Evolutionary conservation across 2,329 filamentous ascomycete genomes (phyloP).

Genomic region (Exophiala calicioides): DNA sequence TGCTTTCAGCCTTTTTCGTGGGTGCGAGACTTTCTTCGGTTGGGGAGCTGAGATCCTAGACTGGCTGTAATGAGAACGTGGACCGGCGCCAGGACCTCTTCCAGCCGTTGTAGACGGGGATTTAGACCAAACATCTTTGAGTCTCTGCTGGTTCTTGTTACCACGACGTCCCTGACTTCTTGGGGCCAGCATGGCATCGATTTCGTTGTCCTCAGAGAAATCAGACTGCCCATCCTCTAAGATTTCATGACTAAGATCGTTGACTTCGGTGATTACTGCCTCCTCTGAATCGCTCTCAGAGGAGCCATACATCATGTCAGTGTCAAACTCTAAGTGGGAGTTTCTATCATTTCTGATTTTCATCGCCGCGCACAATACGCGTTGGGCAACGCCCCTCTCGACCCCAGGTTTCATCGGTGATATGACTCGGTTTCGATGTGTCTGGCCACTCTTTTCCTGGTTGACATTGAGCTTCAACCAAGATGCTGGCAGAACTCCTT

Average conservation of each 20-base stretch:
- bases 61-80: background rate
- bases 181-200: constrained; percentile 35
- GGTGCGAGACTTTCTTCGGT: constrained; percentile 6
- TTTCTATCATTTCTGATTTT: background rate
- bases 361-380: constrained; percentile 2
- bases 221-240: constrained; percentile 24
- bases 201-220: constrained; percentile 32
- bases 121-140: constrained; percentile 5
- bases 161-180: constrained; percentile 7
- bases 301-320: constrained; percentile 3
- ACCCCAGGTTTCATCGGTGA: constrained; percentile 18
- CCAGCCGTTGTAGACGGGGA: background rate
- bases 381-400: constrained; percentile 27
- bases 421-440: constrained; percentile 4
- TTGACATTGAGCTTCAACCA: constrained; percentile 34
- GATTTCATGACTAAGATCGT: constrained; percentile 1
- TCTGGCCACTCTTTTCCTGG: constrained; percentile 14
- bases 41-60: background rate
- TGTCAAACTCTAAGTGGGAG: constrained; percentile 3
- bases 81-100: background rate
- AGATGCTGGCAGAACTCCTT: constrained; percentile 53
- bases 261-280: background rate
- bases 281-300: constrained; percentile 14
- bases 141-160: constrained; percentile 19
- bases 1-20: constrained; percentile 17